Evolutionary conservation across 1,284 basidiomycete genomes (phyloP), one percentile per base, ranked within the genome.

Genomic region (Ustilago cynodontis): DNA sequence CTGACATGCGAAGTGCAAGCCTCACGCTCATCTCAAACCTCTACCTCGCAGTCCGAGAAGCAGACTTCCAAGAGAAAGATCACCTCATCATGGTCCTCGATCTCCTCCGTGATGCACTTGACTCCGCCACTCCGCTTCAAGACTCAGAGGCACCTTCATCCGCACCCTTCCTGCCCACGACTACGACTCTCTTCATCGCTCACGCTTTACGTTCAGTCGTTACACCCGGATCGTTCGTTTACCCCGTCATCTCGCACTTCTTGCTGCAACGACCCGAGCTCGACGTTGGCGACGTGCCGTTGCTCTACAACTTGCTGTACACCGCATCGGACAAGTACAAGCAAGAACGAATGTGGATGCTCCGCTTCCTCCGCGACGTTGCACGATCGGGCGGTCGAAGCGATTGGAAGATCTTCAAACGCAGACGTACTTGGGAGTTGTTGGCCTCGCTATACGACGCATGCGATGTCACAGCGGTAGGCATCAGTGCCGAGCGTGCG

Each of bases 391-490:
- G 87, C 28, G 85, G 87, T 24, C 88, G 88, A 0, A 89, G 90
- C 61, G 95, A 97, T 79, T 96, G 94, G 94, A 89, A 88, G 37
- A 89, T 94, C 1, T 87, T 95, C 67, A 91, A 91, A 79, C 88
- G 93, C 50, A 87, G 95, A 31, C 93, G 94, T 83, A 94, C 93
- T 0, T 95, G 93, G 92, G 93, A 94, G 70, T 87, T 96, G 31
- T 86, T 97, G 3, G 91, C 93, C 0, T 93, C 92, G 76, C 84
- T 95, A 57, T 94, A 86, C 92, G 80, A 89, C 91, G 20, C 87
- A 87, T 61, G 88, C 89, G 8, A 89, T 93, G 39, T 55, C 11
- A 51, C 20, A n/a, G 55, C 41, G 28, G 24, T 39, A 5, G 52
- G 39, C 0, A 45, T 51, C 35, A 58, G 65, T 35, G 58, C 55